Conservation (phyloP, 1,139 yeast species). For the Blastobotrys malaysiensis region DNA sequence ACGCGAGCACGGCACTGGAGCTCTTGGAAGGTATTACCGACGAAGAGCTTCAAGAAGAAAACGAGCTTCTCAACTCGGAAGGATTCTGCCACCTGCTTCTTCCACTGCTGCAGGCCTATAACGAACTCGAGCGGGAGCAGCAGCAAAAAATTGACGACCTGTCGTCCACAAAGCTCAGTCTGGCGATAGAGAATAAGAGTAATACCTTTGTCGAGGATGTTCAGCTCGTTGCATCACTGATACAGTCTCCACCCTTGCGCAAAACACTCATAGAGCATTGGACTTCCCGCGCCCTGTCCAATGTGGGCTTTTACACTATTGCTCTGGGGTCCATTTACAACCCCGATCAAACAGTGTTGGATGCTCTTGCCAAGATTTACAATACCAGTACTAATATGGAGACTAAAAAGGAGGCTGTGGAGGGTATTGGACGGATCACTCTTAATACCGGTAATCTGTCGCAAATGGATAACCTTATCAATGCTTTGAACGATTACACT, state of each 20-base stretch:
- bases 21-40: conserved; percentile 14
- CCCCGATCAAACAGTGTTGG: neutral
- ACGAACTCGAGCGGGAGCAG: neutral
- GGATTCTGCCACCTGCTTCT: conserved; percentile 17
- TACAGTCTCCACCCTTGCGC: conserved; percentile 6
- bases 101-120: neutral
- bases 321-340: neutral
- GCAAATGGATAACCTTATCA: conserved; percentile 11
- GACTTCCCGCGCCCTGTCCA: neutral
- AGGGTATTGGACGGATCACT: neutral
- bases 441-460: neutral
- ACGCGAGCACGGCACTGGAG: neutral
- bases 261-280: neutral
- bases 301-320: neutral
- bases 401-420: neutral
- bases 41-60: conserved; percentile 15
- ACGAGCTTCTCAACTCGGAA: conserved; percentile 20
- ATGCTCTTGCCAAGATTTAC: neutral
- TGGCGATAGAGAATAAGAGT: conserved; percentile 20
- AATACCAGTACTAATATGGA: neutral
- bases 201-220: conserved; percentile 15
- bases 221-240: neutral
- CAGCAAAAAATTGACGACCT: neutral
- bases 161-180: neutral
- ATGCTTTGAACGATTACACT: conserved; percentile 33